Evolutionary conservation across 805 yeast species (phyloP).

Genomic region (Candida gorgasii): DNA sequence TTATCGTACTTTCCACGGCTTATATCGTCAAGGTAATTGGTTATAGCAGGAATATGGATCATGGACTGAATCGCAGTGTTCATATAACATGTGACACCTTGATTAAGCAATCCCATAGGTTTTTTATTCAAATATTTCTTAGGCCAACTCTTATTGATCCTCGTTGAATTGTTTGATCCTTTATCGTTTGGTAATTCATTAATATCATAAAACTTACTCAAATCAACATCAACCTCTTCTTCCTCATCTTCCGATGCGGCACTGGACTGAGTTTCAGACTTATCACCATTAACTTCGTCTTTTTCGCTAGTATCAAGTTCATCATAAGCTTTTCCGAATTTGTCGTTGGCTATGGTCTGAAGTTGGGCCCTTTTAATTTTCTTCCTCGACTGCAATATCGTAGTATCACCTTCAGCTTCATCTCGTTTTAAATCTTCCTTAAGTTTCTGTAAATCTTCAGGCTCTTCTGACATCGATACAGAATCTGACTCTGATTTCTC

Average conservation of each 20-base stretch:
- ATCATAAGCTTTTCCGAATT: neutral
- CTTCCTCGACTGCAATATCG: neutral
- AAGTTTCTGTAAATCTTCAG: constrained; percentile 18
- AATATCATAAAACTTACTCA: constrained; percentile 49
- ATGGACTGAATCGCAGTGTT: constrained; percentile 92
- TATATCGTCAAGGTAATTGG: constrained; percentile 76
- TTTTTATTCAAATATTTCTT: constrained; percentile 49
- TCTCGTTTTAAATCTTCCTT: constrained; percentile 23
- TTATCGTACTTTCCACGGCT: constrained; percentile 51
- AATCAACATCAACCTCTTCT: constrained; percentile 13
- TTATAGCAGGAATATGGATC: constrained; percentile 87
- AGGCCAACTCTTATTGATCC: constrained; percentile 76
- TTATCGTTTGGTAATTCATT: constrained; percentile 59
- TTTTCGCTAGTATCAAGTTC: neutral
- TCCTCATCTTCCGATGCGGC: constrained; percentile 21
- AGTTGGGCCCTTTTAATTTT: neutral
- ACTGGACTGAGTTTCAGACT: neutral
- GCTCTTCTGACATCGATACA: constrained; percentile 15
- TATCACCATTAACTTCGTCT: neutral
- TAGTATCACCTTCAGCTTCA: constrained; percentile 13
- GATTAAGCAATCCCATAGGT: constrained; percentile 78
- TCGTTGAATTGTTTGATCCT: constrained; percentile 60
- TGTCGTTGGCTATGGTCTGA: neutral
- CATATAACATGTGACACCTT: constrained; percentile 96
- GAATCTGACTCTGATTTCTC: constrained; percentile 12